Conservation (phyloP, 2,329 filamentous ascomycete genomes). For the Nemania abortiva region DNA sequence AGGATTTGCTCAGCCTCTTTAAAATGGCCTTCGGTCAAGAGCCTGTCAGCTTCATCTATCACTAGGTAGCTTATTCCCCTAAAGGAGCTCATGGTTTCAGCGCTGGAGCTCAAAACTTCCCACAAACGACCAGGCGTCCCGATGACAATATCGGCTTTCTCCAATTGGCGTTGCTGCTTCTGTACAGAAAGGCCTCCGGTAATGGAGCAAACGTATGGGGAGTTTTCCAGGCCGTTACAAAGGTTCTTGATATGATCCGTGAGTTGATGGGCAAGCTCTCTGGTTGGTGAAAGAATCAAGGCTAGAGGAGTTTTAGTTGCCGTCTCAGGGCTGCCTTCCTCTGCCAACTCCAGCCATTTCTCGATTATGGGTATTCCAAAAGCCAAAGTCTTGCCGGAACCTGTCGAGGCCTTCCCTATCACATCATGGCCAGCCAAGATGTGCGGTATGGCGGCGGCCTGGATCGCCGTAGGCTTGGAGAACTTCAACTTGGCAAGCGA, state of each 20-base stretch:
- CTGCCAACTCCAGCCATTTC: slow-evolving; percentile 71
- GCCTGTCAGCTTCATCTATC: slow-evolving; percentile 91
- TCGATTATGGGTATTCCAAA: slow-evolving; percentile 96
- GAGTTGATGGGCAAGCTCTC: slow-evolving; percentile 94
- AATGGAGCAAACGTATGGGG: slow-evolving; percentile 84
- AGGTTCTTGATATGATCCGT: slow-evolving; percentile 83
- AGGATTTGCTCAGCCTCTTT: slow-evolving; percentile 94
- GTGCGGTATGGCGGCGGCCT: slow-evolving; percentile 81
- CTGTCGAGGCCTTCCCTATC: slow-evolving; percentile 94
- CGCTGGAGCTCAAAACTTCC: slow-evolving; percentile 87
- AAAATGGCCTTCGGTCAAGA: slow-evolving; percentile 93
- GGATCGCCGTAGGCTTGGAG: slow-evolving; percentile 83
- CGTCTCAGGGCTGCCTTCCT: slow-evolving; percentile 51
- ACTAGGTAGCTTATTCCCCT: slow-evolving; percentile 84
- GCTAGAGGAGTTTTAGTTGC: slow-evolving; percentile 70
- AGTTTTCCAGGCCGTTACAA: slow-evolving; percentile 69
- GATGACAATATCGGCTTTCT: slow-evolving; percentile 90
- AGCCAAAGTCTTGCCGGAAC: slow-evolving; percentile 95
- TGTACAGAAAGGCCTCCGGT: slow-evolving; percentile 94
- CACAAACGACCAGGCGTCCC: slow-evolving; percentile 92
- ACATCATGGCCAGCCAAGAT: slow-evolving; percentile 88
- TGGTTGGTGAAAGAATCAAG: slow-evolving; percentile 88
- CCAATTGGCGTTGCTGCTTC: slow-evolving; percentile 89
- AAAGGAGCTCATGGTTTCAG: slow-evolving; percentile 76
- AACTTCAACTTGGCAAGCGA: slow-evolving; percentile 86